These are phyloP conservation scores for Cercophora samala DNA, from an alignment of 495 filamentous ascomycete species.

Conservation along the genomic window DNA sequence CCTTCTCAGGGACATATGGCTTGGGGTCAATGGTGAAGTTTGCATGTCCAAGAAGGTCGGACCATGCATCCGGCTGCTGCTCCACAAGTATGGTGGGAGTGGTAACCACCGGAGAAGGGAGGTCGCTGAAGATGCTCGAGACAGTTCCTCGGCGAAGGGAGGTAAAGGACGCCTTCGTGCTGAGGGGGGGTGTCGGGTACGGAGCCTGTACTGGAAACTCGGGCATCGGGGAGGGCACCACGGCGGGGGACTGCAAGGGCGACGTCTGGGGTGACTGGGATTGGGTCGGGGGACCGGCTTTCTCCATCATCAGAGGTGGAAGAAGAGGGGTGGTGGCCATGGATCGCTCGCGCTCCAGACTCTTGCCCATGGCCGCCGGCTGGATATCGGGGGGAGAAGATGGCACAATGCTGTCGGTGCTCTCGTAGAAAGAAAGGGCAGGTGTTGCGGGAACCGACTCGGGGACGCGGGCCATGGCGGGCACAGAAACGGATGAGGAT, in stretches of 20 bases:
- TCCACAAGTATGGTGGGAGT: conserved; percentile 41
- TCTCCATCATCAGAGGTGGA: conserved; percentile 69
- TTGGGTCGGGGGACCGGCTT: conserved; percentile 27
- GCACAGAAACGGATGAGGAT: conserved; percentile 64
- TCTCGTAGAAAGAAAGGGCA: conserved; percentile 62
- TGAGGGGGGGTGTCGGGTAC: conserved; percentile 72
- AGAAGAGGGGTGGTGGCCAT: conserved; percentile 77
- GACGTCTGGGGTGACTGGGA: conserved; percentile 56
- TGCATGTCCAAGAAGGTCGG: conserved; percentile 78
- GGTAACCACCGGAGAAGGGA: conserved; percentile 46
- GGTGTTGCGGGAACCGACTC: conserved; percentile 63
- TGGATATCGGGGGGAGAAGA: conserved; percentile 54
- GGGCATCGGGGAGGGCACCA: conserved; percentile 31
- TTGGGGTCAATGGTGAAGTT: conserved; percentile 86
- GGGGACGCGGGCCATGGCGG: conserved; percentile 45
- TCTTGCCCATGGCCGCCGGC: conserved; percentile 49
- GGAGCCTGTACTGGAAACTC: conserved; percentile 31
- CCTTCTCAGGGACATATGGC: conserved; percentile 66
- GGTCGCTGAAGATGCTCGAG: conserved; percentile 35
- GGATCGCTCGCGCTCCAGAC: conserved; percentile 56
- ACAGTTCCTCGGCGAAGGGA: conserved; percentile 59
- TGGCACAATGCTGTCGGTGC: conserved; percentile 45
- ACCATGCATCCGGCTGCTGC: conserved; percentile 73
- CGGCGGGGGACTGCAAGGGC: conserved; percentile 78
- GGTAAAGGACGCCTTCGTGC: conserved; percentile 70